Conservation (phyloP, 768 basidiomycete species). For the Termitomyces eurrhizus region DNA sequence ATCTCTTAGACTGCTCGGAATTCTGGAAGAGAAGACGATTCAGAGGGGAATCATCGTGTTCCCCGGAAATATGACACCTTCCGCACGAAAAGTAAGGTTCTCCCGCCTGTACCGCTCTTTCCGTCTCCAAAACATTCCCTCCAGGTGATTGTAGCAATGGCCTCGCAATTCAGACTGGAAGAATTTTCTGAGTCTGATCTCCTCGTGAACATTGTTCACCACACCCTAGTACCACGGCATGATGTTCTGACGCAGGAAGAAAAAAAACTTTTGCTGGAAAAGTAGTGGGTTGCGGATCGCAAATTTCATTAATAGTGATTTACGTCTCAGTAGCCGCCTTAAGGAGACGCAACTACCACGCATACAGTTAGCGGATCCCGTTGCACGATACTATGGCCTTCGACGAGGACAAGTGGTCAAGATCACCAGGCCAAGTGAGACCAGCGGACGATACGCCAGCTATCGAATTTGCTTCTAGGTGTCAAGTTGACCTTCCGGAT, state of each 20-base stretch:
- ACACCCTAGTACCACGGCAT: slow-evolving; percentile 91
- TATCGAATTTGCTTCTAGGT: slow-evolving; percentile 85
- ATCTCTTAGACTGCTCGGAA: slow-evolving; percentile 66
- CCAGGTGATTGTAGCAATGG: slow-evolving; percentile 91
- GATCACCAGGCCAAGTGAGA: slow-evolving; percentile 96
- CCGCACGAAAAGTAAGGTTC: slow-evolving; percentile 80
- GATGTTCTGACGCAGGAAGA: slow-evolving; percentile 82
- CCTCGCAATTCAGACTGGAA: slow-evolving; percentile 81
- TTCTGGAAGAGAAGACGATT: slow-evolving; percentile 90
- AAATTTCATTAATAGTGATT: slow-evolving; percentile 11
- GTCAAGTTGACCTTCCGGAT: background rate
- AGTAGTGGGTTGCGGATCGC: slow-evolving; percentile 69
- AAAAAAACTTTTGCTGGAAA: slow-evolving; percentile 81
- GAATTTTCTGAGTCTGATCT: slow-evolving; percentile 97
- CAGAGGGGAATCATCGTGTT: slow-evolving; percentile 93
- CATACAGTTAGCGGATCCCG: slow-evolving; percentile 94
- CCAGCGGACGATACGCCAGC: slow-evolving; percentile 89
- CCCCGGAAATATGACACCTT: slow-evolving; percentile 94
- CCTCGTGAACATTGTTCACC: slow-evolving; percentile 95
- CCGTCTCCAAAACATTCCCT: slow-evolving; percentile 10
- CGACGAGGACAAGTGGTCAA: slow-evolving; percentile 96
- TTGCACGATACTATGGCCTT: slow-evolving; percentile 97
- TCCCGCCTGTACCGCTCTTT: slow-evolving; percentile 6
- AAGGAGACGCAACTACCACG: slow-evolving; percentile 98
- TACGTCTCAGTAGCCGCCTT: slow-evolving; percentile 62